Base-by-base conservation (phyloP, 345 rosid species). In the Brassica incana region DNA sequence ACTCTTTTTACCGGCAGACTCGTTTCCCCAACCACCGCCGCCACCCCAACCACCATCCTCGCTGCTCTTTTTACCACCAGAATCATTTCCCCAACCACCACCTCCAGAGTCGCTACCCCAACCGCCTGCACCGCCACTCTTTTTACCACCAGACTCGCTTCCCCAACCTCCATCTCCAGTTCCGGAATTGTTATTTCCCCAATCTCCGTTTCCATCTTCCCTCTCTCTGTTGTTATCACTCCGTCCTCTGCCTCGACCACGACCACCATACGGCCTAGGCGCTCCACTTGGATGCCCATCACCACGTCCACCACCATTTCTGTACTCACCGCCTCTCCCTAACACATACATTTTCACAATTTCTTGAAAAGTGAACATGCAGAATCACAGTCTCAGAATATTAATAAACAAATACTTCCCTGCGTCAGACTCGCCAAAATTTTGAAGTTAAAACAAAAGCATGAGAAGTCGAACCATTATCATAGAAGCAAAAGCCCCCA, bases 241-340 rank as follows among this genome's bases (percentile, higher is more conserved):
- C 8, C 90, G 83, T 69, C 92, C 91, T 15, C 98, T 86, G 30
- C 91, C 97, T 66, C 90, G 85, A 1, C 97, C 92, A 12, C 88
- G 84, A 35, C 91, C 97, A 73, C 90, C 91, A 77, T 85, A 81
- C 11, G 97, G 95, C 83, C 95, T 88, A 33, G 97, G 97, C 10
- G 78, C 70, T 54, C 99, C 98, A 86, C 93, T 89, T 60, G 89
- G 97, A 80, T 91, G 97, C 43, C 92, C 89, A 72, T 89, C 98
- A 59, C 88, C 98, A 67, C 88, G 85, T 65, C 84, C 83, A 43
- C 90, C 88, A 45, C 92, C 83, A 65, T 83, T 85, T 82, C 90
- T 87, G 81, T 89, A 87, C 61, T 92, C 99, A 61, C 81, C 80
- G 60, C 77, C 84, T 67, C 97, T 85, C 18, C 94, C 99, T 95